Conservation (phyloP, 2,329 filamentous ascomycete genomes). For the Beauveria scarabaeidicola region DNA sequence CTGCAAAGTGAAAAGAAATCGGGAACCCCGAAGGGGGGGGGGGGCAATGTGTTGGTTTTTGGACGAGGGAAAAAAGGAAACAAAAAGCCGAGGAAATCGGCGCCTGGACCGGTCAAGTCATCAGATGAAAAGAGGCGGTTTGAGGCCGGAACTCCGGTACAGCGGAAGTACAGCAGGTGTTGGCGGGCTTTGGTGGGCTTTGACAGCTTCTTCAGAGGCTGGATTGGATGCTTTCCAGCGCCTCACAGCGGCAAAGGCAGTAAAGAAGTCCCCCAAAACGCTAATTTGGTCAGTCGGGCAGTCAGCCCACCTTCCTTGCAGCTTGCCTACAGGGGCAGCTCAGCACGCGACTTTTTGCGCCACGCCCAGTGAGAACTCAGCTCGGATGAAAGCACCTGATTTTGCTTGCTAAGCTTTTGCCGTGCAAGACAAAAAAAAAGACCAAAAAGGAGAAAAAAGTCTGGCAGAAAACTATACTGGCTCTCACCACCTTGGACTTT, state of each 20-base stretch:
- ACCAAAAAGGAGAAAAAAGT: not conserved
- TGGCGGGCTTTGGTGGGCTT: not conserved
- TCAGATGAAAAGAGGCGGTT: not conserved
- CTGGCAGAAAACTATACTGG: slow-evolving; percentile 6
- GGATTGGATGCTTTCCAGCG: too few relatives aligned
- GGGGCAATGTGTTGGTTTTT: not conserved
- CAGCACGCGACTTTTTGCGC: slow-evolving; percentile 3
- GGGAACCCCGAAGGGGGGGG: not conserved
- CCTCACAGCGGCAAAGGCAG: too few relatives aligned
- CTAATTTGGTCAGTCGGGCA: too few relatives aligned
- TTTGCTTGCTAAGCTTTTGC: not conserved
- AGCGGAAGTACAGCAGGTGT: not conserved
- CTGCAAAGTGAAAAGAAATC: not conserved
- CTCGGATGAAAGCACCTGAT: not conserved
- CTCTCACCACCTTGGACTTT: slow-evolving; percentile 8
- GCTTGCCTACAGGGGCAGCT: not conserved
- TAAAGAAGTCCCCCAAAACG: too few relatives aligned
- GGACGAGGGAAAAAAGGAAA: not conserved
- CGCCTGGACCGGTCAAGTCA: not conserved
- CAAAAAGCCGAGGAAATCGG: not conserved
- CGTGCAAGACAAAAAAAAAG: not conserved
- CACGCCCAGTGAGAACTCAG: not conserved
- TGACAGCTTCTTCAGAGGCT: not conserved
- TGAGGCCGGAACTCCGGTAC: not conserved
- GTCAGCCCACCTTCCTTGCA: not conserved